A percentile compares a stretch with the other conserved stretches of the same genome.
These are phyloP conservation scores for Microcera coccophila DNA, from an alignment of 2,329 filamentous ascomycete genomes.

Conservation along the genomic window DNA sequence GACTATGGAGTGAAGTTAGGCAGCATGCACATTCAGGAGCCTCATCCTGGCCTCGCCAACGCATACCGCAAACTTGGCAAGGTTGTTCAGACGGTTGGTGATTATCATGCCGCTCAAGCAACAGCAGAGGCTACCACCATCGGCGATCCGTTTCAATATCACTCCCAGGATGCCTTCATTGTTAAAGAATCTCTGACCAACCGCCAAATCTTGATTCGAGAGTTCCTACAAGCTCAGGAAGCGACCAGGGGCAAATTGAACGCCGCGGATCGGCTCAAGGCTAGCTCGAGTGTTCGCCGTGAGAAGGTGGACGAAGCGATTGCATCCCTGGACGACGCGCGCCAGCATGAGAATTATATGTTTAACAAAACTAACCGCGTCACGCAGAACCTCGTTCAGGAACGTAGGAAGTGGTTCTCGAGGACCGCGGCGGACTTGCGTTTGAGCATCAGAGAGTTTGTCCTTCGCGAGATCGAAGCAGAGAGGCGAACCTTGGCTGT, in stretches of 20 bases:
- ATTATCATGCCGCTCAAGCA: constrained; percentile 93
- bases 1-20: constrained; percentile 90
- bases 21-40: constrained; percentile 83
- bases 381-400: constrained; percentile 80
- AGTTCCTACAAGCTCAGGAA: constrained; percentile 88
- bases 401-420: constrained; percentile 87
- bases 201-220: constrained; percentile 90
- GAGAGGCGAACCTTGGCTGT: constrained; percentile 88
- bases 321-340: constrained; percentile 79
- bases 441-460: constrained; percentile 82
- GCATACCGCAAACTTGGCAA: constrained; percentile 95
- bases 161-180: constrained; percentile 93
- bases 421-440: constrained; percentile 82
- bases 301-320: constrained; percentile 99
- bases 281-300: constrained; percentile 77
- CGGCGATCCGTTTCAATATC: constrained; percentile 88
- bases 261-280: constrained; percentile 84
- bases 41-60: constrained; percentile 78
- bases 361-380: constrained; percentile 83
- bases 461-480: constrained; percentile 89
- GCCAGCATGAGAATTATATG: constrained; percentile 75
- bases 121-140: constrained; percentile 94
- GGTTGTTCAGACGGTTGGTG: constrained; percentile 86
- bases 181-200: constrained; percentile 98
- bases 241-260: constrained; percentile 75